These are phyloP conservation scores for Amphichorda felina DNA, from an alignment of 2,329 filamentous ascomycete genomes.

Conservation along the genomic window DNA sequence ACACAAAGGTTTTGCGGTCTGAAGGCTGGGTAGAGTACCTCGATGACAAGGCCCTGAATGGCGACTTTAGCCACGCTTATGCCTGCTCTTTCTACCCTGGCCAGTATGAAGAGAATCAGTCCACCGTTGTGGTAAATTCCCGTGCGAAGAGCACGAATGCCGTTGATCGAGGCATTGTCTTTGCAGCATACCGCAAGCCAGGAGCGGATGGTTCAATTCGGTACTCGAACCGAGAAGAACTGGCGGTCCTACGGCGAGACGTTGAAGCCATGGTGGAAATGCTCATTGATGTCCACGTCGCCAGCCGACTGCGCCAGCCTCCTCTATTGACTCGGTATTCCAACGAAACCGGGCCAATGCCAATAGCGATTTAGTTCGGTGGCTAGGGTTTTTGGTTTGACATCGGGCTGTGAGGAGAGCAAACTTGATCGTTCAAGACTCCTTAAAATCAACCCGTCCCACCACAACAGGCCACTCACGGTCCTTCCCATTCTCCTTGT, in stretches of 20 bases:
- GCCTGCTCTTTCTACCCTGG: slow-evolving; percentile 40
- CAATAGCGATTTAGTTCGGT: slow-evolving; percentile 6
- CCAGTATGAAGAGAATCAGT: slow-evolving; percentile 11
- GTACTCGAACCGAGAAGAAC: slow-evolving; percentile 23
- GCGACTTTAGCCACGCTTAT: slow-evolving; percentile 39
- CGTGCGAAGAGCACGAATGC: background rate
- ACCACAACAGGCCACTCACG: too few relatives aligned
- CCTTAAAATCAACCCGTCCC: too few relatives aligned
- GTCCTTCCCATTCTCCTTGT: slow-evolving; percentile 1
- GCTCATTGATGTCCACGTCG: slow-evolving; percentile 36
- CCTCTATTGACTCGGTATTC: slow-evolving; percentile 10
- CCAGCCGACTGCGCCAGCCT: slow-evolving; percentile 20
- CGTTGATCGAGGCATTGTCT: slow-evolving; percentile 40
- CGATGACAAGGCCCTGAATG: slow-evolving; percentile 24
- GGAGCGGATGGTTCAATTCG: slow-evolving; percentile 22
- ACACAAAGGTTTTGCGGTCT: slow-evolving; percentile 34
- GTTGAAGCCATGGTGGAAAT: slow-evolving; percentile 40
- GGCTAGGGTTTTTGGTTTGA: too few relatives aligned
- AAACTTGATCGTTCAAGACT: too few relatives aligned
- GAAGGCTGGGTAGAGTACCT: slow-evolving; percentile 42
- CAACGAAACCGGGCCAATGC: slow-evolving; percentile 27
- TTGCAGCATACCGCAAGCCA: slow-evolving; percentile 41
- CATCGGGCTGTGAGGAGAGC: too few relatives aligned
- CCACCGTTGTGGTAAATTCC: background rate
- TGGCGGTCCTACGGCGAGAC: slow-evolving; percentile 33